Evolutionary conservation across 768 basidiomycete species (phyloP), one percentile per base, ranked within the genome.

Genomic region (Podaxis mareebaensis): DNA sequence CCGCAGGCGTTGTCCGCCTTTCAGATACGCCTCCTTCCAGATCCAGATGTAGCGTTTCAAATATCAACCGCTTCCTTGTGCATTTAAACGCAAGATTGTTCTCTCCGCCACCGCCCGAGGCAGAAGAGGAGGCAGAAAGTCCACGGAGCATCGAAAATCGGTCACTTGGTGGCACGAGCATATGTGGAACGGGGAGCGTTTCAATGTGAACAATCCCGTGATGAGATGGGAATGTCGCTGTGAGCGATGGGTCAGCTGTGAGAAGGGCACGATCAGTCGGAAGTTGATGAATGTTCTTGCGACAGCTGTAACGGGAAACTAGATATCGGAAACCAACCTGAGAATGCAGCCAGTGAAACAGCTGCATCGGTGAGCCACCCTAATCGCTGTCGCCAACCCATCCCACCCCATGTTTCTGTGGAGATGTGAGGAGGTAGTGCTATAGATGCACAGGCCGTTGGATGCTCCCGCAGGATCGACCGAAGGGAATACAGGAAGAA

Each of bases 71-170:
- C 72, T 92, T 94, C 68, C 96, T 81, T 69, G 89, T 97, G 70
- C 93, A 91, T 72, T 89, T 92, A 83, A 99, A 99, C 12, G 91
- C 95, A 7, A 99, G 82, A 69, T 99, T 98, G 76, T 99, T 99
- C 73, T 98, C 96, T 7, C 95, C 92, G n/a, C 87, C 86, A 0
- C 88, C 89, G 6, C 83, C 82, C 12, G 76, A 77, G 2, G 77
- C 77, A 39, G 72, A 76, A 17, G 81, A 77, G 24, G 85, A 81
- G 1, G 84, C 82, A 49, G 84, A 84, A 53, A 96, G 78, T 12
- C 94, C 95, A 11, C 96, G 89, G 51, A 99, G 81, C 4, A 85
- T 81, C 4, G 96, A 99, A 65, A 87, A 87, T 67, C 85, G 89
- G 68, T 95, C 90, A 63, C 93, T 93, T 0, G 92, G 85, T 0